Conservation (phyloP, 2,329 filamentous ascomycete genomes). For the Tympanopsis confertula region DNA sequence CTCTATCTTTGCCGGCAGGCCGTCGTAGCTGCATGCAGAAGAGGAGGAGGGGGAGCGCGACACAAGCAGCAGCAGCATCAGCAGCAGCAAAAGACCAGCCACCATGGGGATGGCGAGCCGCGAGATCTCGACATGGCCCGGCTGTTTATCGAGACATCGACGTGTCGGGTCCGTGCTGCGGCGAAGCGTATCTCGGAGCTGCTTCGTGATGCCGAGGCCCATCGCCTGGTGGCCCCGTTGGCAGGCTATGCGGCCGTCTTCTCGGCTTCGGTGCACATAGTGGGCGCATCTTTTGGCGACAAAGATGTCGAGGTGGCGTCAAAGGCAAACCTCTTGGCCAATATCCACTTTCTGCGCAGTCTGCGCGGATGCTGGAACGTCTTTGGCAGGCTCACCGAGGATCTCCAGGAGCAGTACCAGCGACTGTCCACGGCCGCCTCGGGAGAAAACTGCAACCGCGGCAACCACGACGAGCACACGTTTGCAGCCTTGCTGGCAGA, state of each 20-base stretch:
- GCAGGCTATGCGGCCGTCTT: conserved; percentile 90
- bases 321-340: conserved; percentile 74
- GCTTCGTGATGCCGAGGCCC: conserved; percentile 67
- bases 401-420: conserved; percentile 78
- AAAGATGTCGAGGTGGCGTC: conserved; percentile 62
- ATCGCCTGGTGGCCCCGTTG: conserved; percentile 80
- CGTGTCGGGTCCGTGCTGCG: conserved; percentile 57
- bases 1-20: conserved; percentile 85
- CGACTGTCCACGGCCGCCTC: conserved; percentile 67
- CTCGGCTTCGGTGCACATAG: conserved; percentile 87
- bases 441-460: conserved; percentile 45
- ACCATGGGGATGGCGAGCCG: too few relatives aligned
- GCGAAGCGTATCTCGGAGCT: conserved; percentile 79
- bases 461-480: conserved; percentile 22
- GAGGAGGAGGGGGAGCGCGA: neutral
- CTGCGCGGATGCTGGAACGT: conserved; percentile 99
- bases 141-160: neutral
- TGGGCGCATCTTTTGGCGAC: conserved; percentile 81
- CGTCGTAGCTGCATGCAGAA: conserved; percentile 51
- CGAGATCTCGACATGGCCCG: too few relatives aligned
- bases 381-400: conserved; percentile 94
- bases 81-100: too few relatives aligned
- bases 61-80: neutral
- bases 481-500: conserved; percentile 20
- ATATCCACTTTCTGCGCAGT: conserved; percentile 79